These are phyloP conservation scores for Phytophthora pluvialis DNA, from an alignment of 352 stramenopile species.

Conservation along the genomic window DNA sequence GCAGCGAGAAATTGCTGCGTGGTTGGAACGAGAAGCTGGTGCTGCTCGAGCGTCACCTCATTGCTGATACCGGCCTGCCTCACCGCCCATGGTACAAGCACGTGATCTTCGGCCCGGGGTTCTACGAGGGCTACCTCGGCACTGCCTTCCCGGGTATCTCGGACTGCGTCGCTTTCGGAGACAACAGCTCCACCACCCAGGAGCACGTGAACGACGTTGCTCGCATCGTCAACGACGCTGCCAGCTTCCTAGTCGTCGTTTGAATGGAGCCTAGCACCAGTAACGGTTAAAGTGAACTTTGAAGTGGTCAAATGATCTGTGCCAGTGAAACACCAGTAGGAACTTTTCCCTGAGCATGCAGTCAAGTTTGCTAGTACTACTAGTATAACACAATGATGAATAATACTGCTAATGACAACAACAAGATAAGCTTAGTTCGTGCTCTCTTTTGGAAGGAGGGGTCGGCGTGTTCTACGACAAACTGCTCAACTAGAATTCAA, in stretches of 20 bases:
- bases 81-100: slow-evolving; percentile 34
- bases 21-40: slow-evolving; percentile 48
- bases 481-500: no score
- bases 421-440: no score
- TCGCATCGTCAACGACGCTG: slow-evolving; percentile 33
- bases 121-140: slow-evolving; percentile 30
- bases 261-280: no score
- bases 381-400: no score
- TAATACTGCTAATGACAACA: no score
- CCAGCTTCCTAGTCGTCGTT: no score
- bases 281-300: background rate
- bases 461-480: no score
- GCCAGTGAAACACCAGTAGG: background rate
- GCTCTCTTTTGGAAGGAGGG: no score
- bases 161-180: slow-evolving; percentile 21
- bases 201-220: slow-evolving; percentile 32
- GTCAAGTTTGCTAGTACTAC: no score
- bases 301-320: background rate
- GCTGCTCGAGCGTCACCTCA: slow-evolving; percentile 35
- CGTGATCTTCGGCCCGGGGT: slow-evolving; percentile 30
- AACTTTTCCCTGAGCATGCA: no score
- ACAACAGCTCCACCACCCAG: slow-evolving; percentile 24
- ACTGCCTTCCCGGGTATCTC: slow-evolving; percentile 29
- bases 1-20: slow-evolving; percentile 7
- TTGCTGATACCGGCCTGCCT: slow-evolving; percentile 16